phyloP scores from a whole-genome alignment of 208 protist species.

The Trypanosoma scelopori region DNA sequence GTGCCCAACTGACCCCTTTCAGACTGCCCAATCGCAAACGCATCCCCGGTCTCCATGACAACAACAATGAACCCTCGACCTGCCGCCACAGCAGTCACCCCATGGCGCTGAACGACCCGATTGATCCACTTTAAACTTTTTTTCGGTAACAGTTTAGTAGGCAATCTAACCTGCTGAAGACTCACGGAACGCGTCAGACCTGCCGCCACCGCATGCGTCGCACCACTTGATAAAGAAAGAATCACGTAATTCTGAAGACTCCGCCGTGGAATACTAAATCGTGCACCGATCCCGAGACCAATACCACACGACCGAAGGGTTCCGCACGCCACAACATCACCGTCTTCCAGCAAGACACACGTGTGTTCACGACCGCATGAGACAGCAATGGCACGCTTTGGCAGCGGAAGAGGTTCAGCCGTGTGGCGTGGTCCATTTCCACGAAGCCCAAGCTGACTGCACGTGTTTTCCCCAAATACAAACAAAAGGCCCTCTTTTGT shows the following conservation, averaged over 20 bases:
- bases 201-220: constrained; percentile 41
- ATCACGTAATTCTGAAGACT: constrained; percentile 61
- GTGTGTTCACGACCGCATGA: constrained; percentile 61
- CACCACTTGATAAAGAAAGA: constrained; percentile 38
- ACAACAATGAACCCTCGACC: constrained; percentile 64
- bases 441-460: constrained; percentile 62
- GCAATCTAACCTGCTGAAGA: constrained; percentile 37
- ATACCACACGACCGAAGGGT: constrained; percentile 40
- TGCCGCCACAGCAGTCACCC: constrained; percentile 37
- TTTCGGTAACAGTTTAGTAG: constrained; percentile 7
- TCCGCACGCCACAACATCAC: constrained; percentile 76
- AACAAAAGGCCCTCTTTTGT: constrained; percentile 59
- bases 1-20: constrained; percentile 63
- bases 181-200: constrained; percentile 42
- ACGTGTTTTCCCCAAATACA: constrained; percentile 67
- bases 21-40: constrained; percentile 48
- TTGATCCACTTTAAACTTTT: constrained; percentile 43
- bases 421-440: constrained; percentile 20
- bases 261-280: constrained; percentile 34
- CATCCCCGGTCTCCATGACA: constrained; percentile 42
- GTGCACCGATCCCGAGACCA: constrained; percentile 44
- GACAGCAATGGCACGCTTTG: constrained; percentile 49
- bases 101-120: constrained; percentile 33
- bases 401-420: constrained; percentile 41
- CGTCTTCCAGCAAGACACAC: constrained; percentile 58